Evolutionary conservation across 192 early-diverging fungal genomes (phyloP).

Genomic region (Coemansia sp.): DNA sequence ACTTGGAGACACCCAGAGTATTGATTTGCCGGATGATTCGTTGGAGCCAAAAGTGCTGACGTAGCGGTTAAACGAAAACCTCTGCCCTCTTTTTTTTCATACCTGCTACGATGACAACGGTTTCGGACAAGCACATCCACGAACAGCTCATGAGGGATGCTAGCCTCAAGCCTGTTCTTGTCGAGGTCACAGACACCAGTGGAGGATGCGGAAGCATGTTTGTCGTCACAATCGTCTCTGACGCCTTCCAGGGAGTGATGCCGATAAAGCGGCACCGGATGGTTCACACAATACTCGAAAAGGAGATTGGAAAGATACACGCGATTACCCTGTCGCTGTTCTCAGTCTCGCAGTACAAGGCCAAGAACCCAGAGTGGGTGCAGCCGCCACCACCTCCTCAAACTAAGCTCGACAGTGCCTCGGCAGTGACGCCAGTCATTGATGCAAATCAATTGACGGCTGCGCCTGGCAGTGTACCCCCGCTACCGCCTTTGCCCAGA

Average conservation of each 20-base stretch:
- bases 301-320: constrained; percentile 85
- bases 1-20: background rate
- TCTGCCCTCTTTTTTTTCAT: background rate
- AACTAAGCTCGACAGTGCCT: background rate
- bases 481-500: background rate
- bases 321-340: constrained; percentile 36
- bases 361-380: background rate
- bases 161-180: background rate
- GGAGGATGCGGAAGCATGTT: constrained; percentile 95
- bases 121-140: constrained; percentile 12
- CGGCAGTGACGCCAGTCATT: background rate
- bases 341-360: background rate
- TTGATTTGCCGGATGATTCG: background rate
- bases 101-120: constrained; percentile 4
- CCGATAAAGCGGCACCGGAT: constrained; percentile 82
- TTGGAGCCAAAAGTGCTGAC: background rate
- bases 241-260: constrained; percentile 63
- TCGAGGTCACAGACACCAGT: constrained; percentile 18
- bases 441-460: background rate
- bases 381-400: background rate
- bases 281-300: constrained; percentile 75
- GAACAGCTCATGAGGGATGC: background rate
- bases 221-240: constrained; percentile 71
- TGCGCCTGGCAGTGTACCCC: background rate
- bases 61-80: background rate